Base-by-base conservation (phyloP, 805 yeast species). In the Metahyphopichia silvanorum region DNA sequence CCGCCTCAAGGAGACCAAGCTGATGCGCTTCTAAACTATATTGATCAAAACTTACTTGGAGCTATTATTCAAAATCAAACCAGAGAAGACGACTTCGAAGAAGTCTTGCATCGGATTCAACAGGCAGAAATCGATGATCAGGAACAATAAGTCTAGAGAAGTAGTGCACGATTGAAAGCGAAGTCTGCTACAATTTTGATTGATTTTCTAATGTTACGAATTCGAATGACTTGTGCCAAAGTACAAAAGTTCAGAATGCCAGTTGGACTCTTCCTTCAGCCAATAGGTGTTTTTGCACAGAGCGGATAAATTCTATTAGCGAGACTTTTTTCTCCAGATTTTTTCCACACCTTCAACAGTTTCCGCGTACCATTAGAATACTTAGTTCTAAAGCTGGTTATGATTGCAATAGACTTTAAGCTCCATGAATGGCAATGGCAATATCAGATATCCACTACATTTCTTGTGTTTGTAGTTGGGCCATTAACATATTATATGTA, bases 1-100 rank as follows among this genome's bases (percentile, higher is more conserved):
- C 89, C 94, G 2, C 93, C 94, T 1, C 44, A 45, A 25, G 59
- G 56, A 32, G 35, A 38, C 1, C 33, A 46, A 3, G 46, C 46
- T 13, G 69, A 62, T 34, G 38, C 53, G 15, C 51, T 71, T 21
- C 49, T 61, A 16, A 64, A 69, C 37, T 65, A 66, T 43, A 66
- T 74, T 12, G 76, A 74, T 44, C 73, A 68, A 29, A 64, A 67
- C 24, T 44, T 68, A 14, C 60, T 74, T 29, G 69, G 72, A 2
- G 57, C 68, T 4, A 67, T 70, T 4, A 52, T 73, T 31, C 66
- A 60, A 29, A 55, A 50, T 28, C 40, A 58, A 29, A 58, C 61
- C 6, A 53, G 51, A 13, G 53, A 51, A 4, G 46, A 47, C 16
- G 51, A 46, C 19, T 46, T 53, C 31, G 58, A 49, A 4, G 60